These are phyloP conservation scores for Fusarium subglutinans DNA, from an alignment of 2,329 filamentous ascomycete species.

Conservation along the genomic window DNA sequence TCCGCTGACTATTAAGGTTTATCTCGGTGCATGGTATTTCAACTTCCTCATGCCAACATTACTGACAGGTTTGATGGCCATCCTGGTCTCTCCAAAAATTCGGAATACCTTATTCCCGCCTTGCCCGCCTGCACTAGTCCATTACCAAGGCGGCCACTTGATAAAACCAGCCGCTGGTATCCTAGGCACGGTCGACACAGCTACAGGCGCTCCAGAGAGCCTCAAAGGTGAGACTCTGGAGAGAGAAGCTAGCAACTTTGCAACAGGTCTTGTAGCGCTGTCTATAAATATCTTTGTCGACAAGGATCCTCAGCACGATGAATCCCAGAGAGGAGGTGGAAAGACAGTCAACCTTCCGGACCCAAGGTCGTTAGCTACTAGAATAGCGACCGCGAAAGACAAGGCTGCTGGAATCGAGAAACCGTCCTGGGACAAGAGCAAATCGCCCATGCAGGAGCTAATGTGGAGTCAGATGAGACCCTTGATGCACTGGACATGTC, in stretches of 20 bases:
- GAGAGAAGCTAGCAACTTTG: conserved; percentile 80
- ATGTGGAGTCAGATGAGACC: conserved; percentile 80
- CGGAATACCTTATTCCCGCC: conserved; percentile 75
- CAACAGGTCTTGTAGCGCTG: conserved; percentile 65
- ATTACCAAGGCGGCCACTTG: conserved; percentile 71
- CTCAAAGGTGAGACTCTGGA: conserved; percentile 83
- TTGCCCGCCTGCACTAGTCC: conserved; percentile 76
- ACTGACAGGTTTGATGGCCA: conserved; percentile 62
- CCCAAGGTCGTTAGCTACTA: conserved; percentile 51
- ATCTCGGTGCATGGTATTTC: conserved; percentile 71
- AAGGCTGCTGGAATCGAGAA: conserved; percentile 54
- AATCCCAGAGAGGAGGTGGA: conserved; percentile 58
- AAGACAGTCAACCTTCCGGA: not conserved
- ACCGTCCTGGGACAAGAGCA: conserved; percentile 73
- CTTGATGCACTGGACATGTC: conserved; percentile 65
- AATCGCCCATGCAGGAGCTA: conserved; percentile 76
- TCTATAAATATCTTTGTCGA: conserved; percentile 77
- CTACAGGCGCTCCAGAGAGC: conserved; percentile 81
- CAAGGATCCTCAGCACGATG: conserved; percentile 71
- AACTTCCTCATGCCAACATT: conserved; percentile 72
- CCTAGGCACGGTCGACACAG: conserved; percentile 75
- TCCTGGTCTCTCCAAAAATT: conserved; percentile 71
- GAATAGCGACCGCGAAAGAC: conserved; percentile 51
- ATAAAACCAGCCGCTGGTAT: conserved; percentile 79
- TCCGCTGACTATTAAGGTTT: conserved; percentile 45